Evolutionary conservation across 352 stramenopile genomes (phyloP), one percentile per base, ranked within the genome.

Genomic region (Globisporangium acanthophoron): DNA sequence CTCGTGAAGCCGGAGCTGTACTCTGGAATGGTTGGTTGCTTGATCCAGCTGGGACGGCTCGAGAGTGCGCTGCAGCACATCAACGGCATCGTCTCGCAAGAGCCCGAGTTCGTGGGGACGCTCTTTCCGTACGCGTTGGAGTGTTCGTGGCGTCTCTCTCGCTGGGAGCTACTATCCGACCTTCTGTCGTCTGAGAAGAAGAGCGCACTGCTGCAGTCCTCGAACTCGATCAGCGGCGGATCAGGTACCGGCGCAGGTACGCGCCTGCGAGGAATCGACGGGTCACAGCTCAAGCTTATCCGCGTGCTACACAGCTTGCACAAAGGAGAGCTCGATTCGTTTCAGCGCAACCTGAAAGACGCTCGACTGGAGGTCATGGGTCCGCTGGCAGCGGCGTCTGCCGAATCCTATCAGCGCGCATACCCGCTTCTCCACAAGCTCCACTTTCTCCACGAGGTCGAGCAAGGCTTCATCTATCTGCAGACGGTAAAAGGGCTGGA

Each of bases 11-110:
- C 80, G 12, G 67, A 85, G 16, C 56, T 96, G 31, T 96, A 94
- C 63, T 80, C 74, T 6, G 86, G 86, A 33, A 89, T 94, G 63
- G 82, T 96, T 50, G 65, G 80, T 11, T 94, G 86, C 48, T 57
- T 94, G n/a, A 92, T 93, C 33, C 83, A 94, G 59, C 68, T 96
- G 2, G 86, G 86, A 18, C 77, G 83, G 15, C 71, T 93, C 9
- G 86, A 94, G 67, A 93, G 79, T 59, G 86, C 85, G 12, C 66
- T 96, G 20, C 84, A 94, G 56, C 80, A 94, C 64, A 93, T 94
- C 37, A 90, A 93, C 46, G 86, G 86, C 18, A 94, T 96, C 45
- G 75, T 87, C 5, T 89, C 77, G 11, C 73, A 87, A 66, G 83
- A 93, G 44, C 82, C 85, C 1, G 70, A 89, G 33, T 86, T 85